phyloP scores from a whole-genome alignment of 2,329 filamentous ascomycete genomes.

The Alternaria ethzedia region DNA sequence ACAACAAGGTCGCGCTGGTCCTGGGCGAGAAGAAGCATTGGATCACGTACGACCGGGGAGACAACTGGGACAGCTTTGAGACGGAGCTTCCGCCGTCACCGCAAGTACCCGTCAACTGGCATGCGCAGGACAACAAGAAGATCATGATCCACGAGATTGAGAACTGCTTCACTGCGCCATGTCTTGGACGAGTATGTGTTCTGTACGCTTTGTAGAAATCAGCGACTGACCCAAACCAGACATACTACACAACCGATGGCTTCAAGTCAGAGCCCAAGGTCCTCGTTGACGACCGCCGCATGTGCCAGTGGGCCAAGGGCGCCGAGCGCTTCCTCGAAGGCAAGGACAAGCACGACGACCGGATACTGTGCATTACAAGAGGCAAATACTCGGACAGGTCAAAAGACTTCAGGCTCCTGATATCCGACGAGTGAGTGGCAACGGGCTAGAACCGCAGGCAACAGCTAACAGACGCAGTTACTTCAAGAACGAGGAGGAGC shows the following conservation, averaged over 20 bases:
- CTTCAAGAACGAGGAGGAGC: constrained; percentile 74
- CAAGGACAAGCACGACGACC: constrained; percentile 66
- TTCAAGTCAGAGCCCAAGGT: constrained; percentile 72
- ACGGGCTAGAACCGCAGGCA: background rate
- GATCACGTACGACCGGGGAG: constrained; percentile 81
- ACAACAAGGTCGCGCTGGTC: constrained; percentile 80
- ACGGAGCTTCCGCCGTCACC: constrained; percentile 62
- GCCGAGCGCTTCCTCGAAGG: constrained; percentile 75
- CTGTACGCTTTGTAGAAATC: no score
- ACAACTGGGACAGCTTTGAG: constrained; percentile 79
- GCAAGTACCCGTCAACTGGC: constrained; percentile 73
- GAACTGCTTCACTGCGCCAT: constrained; percentile 47
- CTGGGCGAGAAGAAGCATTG: constrained; percentile 77
- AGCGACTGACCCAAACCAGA: constrained; percentile 35
- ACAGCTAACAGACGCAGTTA: constrained; percentile 54
- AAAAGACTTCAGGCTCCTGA: constrained; percentile 77
- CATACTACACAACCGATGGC: constrained; percentile 81
- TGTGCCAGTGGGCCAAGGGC: constrained; percentile 88
- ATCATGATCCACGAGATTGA: constrained; percentile 74
- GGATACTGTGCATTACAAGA: constrained; percentile 80
- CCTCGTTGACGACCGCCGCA: constrained; percentile 71
- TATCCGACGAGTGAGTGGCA: constrained; percentile 69
- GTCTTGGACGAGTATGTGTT: constrained; percentile 58
- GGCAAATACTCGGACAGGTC: constrained; percentile 74
- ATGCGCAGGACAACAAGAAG: constrained; percentile 81